Conservation (phyloP, 352 stramenopile species). For the Elongisporangium anandrum region DNA sequence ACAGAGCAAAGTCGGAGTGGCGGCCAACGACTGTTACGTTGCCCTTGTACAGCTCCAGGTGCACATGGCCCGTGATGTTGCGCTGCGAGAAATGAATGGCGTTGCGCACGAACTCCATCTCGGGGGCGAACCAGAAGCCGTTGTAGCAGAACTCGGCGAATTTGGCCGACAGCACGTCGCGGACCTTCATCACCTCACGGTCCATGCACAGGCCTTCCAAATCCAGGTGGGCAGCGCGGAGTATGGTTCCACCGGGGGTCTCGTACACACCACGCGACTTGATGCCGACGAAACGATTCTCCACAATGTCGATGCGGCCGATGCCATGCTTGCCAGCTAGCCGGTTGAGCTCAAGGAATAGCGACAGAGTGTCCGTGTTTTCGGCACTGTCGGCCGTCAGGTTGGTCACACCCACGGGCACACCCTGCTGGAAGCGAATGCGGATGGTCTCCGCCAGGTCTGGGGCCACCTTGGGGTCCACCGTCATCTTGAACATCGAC, state of each 20-base stretch:
- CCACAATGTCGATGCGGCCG: slow-evolving; percentile 98
- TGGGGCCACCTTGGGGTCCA: slow-evolving; percentile 92
- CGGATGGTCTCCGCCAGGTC: slow-evolving; percentile 88
- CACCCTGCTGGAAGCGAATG: slow-evolving; percentile 95
- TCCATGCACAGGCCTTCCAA: slow-evolving; percentile 97
- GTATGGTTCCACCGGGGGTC: slow-evolving; percentile 95
- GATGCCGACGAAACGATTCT: slow-evolving; percentile 99
- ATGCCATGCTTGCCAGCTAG: slow-evolving; percentile 96
- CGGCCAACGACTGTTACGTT: slow-evolving; percentile 95
- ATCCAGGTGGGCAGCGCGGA: slow-evolving; percentile 84
- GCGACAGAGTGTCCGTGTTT: slow-evolving; percentile 91
- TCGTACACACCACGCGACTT: slow-evolving; percentile 99
- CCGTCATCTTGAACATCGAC: slow-evolving; percentile 98
- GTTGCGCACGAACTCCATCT: slow-evolving; percentile 98
- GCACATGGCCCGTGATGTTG: slow-evolving; percentile 92
- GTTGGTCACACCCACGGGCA: slow-evolving; percentile 93
- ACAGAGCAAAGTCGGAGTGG: slow-evolving; percentile 91
- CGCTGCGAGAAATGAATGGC: slow-evolving; percentile 94
- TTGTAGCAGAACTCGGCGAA: slow-evolving; percentile 99
- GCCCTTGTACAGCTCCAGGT: slow-evolving; percentile 98
- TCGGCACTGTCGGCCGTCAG: slow-evolving; percentile 73
- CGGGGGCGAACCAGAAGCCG: slow-evolving; percentile 99
- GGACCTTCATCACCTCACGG: slow-evolving; percentile 94
- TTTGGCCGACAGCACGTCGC: slow-evolving; percentile 92
- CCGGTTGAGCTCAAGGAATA: slow-evolving; percentile 98